Conservation (phyloP, 352 stramenopile species). For the Phytophthora pluvialis region DNA sequence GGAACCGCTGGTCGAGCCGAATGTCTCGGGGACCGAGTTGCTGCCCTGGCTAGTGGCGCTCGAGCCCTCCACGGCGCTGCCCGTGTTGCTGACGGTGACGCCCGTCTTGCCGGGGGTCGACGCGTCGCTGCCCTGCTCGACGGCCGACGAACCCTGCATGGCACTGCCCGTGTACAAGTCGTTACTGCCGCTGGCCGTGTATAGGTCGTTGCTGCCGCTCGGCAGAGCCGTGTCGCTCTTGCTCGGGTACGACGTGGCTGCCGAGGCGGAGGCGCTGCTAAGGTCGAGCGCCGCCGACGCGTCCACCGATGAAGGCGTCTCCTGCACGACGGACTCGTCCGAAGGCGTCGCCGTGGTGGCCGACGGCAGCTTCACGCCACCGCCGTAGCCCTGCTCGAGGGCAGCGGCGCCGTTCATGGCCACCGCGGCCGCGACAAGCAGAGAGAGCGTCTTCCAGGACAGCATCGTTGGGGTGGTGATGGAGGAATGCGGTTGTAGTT, state of each 20-base stretch:
- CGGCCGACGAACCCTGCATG: slow-evolving; percentile 19
- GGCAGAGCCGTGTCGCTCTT: slow-evolving; percentile 31
- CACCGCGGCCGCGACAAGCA: slow-evolving; percentile 30
- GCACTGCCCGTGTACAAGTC: slow-evolving; percentile 15
- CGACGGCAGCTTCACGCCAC: slow-evolving; percentile 20
- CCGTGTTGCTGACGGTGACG: slow-evolving; percentile 11
- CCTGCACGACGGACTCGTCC: slow-evolving; percentile 23
- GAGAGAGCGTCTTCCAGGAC: slow-evolving; percentile 29
- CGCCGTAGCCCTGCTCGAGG: slow-evolving; percentile 34
- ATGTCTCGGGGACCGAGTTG: slow-evolving; percentile 10
- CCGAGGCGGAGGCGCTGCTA: slow-evolving; percentile 4
- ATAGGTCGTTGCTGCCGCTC: slow-evolving; percentile 19
- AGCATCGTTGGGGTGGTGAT: slow-evolving; percentile 19
- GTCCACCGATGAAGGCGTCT: slow-evolving; percentile 14
- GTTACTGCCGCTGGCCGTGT: too few species aligned
- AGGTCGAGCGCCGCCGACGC: slow-evolving; percentile 15
- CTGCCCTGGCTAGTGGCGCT: slow-evolving; percentile 21
- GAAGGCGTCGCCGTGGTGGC: slow-evolving; percentile 22
- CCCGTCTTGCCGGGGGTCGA: slow-evolving; percentile 16
- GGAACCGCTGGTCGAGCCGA: slow-evolving; percentile 7
- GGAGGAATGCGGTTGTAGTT: not conserved
- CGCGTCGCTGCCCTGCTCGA: slow-evolving; percentile 16
- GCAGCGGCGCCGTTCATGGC: slow-evolving; percentile 32
- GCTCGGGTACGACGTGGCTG: slow-evolving; percentile 12
- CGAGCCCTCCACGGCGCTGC: slow-evolving; percentile 22